Evolutionary conservation across 352 stramenopile genomes (phyloP).

Genomic region (Nothophytophthora sp.): DNA sequence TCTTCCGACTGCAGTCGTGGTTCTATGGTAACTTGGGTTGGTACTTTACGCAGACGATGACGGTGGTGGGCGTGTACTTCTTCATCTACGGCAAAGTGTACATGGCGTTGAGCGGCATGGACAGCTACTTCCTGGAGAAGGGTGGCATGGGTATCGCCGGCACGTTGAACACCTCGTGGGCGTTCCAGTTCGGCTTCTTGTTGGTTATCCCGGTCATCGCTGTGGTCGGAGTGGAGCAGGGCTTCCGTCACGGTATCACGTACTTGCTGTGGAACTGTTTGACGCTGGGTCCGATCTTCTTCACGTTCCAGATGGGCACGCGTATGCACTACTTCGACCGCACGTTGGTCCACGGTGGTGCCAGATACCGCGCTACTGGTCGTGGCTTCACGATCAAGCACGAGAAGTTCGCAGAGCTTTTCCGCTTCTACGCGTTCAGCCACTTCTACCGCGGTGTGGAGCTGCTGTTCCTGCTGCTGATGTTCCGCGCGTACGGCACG

Average conservation of each 20-base stretch:
- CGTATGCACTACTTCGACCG: conserved; percentile 99
- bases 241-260: conserved; percentile 93
- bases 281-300: conserved; percentile 98
- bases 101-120: conserved; percentile 93
- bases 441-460: conserved; percentile 99
- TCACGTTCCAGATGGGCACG: conserved; percentile 99
- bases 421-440: conserved; percentile 97
- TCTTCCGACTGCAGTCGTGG: conserved; percentile 97
- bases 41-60: conserved; percentile 98
- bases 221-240: conserved; percentile 96
- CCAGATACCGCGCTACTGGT: conserved; percentile 98
- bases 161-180: conserved; percentile 96
- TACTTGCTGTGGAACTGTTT: conserved; percentile 95
- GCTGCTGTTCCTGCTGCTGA: conserved; percentile 81
- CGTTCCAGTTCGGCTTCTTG: conserved; percentile 95
- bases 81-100: conserved; percentile 98
- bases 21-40: conserved; percentile 99
- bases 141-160: conserved; percentile 94
- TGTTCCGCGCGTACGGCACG: conserved; percentile 92
- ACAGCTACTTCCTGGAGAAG: conserved; percentile 91
- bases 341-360: conserved; percentile 97
- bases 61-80: conserved; percentile 97
- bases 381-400: conserved; percentile 99
- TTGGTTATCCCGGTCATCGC: conserved; percentile 97
- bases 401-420: conserved; percentile 97